Evolutionary conservation across 1,284 basidiomycete species (phyloP).

Genomic region (Trametes hirsuta): DNA sequence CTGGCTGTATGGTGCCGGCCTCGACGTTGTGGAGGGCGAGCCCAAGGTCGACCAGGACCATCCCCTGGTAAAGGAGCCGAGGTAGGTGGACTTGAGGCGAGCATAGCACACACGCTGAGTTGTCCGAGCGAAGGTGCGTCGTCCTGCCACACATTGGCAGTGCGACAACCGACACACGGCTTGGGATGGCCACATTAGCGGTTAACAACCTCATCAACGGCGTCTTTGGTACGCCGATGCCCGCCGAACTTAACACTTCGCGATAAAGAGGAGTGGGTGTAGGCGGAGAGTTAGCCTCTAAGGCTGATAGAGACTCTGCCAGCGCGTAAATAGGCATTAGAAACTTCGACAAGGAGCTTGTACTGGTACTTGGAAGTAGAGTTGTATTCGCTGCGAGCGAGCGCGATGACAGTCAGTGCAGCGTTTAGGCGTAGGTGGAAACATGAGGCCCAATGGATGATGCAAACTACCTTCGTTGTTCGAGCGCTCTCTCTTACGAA

Average conservation of each 20-base stretch:
- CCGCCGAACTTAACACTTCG: constrained; percentile 43
- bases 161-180: constrained; percentile 84
- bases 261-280: background rate
- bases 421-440: no score
- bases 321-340: no score
- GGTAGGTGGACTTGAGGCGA: constrained; percentile 45
- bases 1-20: constrained; percentile 88
- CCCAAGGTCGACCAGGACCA: constrained; percentile 79
- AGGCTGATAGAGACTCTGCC: no score
- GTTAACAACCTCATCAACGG: constrained; percentile 68
- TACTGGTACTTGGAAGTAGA: no score
- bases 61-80: constrained; percentile 76
- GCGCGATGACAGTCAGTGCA: no score
- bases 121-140: constrained; percentile 55
- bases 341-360: no score
- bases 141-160: constrained; percentile 91
- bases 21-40: constrained; percentile 95
- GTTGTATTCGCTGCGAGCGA: no score
- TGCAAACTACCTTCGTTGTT: no score
- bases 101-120: constrained; percentile 2
- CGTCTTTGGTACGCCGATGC: constrained; percentile 54
- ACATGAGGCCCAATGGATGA: no score
- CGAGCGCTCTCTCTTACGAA: no score
- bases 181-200: constrained; percentile 80
- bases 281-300: no score